Evolutionary conservation across 495 filamentous ascomycete species (phyloP).

Genomic region (Hypoxylon lienhwacheense): DNA sequence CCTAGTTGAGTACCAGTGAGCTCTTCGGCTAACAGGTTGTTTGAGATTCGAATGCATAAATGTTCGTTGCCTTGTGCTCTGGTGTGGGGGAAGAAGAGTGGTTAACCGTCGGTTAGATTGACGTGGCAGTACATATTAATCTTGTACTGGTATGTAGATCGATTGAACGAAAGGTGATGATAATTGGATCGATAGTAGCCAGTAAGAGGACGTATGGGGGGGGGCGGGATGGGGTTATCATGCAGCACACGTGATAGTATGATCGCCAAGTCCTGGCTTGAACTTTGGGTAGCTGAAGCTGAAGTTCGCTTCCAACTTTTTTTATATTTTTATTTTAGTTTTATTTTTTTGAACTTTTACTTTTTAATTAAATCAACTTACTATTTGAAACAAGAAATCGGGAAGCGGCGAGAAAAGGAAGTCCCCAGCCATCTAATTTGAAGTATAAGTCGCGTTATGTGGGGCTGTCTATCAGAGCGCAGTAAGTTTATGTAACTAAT

Average conservation of each 20-base stretch:
- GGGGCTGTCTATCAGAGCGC: slow-evolving; percentile 11
- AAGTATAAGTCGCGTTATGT: slow-evolving; percentile 24
- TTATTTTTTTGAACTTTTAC: too few relatives aligned
- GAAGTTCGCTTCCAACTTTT: slow-evolving; percentile 25
- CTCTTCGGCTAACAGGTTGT: slow-evolving; percentile 13
- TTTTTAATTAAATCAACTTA: too few relatives aligned
- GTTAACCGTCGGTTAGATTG: slow-evolving; percentile 26
- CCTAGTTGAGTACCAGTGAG: not conserved
- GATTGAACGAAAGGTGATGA: slow-evolving; percentile 24
- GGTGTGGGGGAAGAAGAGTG: slow-evolving; percentile 21
- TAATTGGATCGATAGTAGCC: slow-evolving; percentile 18
- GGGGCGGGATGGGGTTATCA: not conserved
- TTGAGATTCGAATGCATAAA: not conserved
- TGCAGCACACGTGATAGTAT: slow-evolving; percentile 26
- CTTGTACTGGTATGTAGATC: too few relatives aligned
- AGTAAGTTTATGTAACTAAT: slow-evolving; percentile 8
- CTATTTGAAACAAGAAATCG: slow-evolving; percentile 16
- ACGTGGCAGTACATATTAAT: slow-evolving; percentile 36
- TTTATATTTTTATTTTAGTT: not conserved
- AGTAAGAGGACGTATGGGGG: slow-evolving; percentile 19
- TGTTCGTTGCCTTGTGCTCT: slow-evolving; percentile 7
- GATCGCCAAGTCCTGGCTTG: slow-evolving; percentile 26
- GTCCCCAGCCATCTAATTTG: slow-evolving; percentile 26
- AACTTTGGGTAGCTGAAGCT: slow-evolving; percentile 15
- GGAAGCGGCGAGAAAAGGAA: slow-evolving; percentile 18